Evolutionary conservation across 2,329 filamentous ascomycete species (phyloP).

Genomic region (Metarhizium rileyi): DNA sequence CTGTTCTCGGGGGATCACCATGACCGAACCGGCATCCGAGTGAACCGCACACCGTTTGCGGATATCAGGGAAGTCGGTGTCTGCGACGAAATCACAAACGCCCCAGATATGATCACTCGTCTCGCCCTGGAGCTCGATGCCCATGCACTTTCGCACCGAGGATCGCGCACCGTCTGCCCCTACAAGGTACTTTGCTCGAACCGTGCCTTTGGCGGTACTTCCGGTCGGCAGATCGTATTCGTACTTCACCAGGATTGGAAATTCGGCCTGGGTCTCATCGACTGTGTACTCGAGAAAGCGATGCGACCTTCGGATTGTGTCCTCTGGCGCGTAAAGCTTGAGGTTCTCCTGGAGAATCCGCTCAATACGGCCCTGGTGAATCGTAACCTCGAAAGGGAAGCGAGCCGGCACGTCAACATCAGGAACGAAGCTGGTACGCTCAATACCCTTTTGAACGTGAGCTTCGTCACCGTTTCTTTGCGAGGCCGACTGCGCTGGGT

Average conservation of each 20-base stretch:
- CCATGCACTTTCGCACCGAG: background rate
- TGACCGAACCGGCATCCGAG: constrained; percentile 13
- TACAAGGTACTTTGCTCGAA: background rate
- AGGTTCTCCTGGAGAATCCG: background rate
- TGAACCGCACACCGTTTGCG: background rate
- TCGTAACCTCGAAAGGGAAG: background rate
- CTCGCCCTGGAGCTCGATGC: background rate
- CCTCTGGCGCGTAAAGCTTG: background rate
- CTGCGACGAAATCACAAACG: background rate
- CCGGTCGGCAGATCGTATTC: background rate
- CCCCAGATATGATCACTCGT: background rate
- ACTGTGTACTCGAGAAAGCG: background rate
- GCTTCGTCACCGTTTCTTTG: background rate
- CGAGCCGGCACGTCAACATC: background rate
- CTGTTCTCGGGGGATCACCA: constrained; percentile 18
- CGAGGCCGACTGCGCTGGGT: background rate
- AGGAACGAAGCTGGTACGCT: background rate
- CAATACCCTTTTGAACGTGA: background rate
- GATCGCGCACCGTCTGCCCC: background rate
- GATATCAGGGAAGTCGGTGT: constrained; percentile 1
- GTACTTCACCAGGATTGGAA: background rate
- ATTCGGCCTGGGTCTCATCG: background rate
- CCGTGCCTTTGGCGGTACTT: background rate
- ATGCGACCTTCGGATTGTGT: background rate
- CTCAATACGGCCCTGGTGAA: background rate